A percentile compares a stretch with the other conserved stretches of the same genome.
phyloP scores from a whole-genome alignment of 2,329 filamentous ascomycete species.

The Xylaria sp. region DNA sequence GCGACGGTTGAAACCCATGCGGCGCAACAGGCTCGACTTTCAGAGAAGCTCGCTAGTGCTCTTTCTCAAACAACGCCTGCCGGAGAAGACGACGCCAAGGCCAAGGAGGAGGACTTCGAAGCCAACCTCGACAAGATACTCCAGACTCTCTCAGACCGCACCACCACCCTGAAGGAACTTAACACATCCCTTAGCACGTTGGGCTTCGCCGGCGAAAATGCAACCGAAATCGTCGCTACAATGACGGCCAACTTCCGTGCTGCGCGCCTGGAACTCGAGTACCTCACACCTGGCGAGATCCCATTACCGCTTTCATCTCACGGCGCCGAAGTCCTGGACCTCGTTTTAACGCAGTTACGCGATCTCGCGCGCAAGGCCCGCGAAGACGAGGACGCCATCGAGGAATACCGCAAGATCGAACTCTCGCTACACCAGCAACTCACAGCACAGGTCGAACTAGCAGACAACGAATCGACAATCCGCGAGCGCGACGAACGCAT shows the following conservation, averaged over 20 bases:
- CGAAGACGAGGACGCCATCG: conserved; percentile 49
- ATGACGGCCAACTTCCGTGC: conserved; percentile 48
- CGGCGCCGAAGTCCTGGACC: conserved; percentile 51
- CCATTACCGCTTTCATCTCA: conserved; percentile 46
- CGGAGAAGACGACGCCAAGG: conserved; percentile 5
- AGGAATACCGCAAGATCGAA: conserved; percentile 56
- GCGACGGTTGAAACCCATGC: conserved; percentile 45
- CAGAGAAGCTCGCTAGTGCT: conserved; percentile 22
- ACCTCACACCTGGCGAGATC: conserved; percentile 55
- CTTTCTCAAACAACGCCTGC: neutral
- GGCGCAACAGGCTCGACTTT: conserved; percentile 34
- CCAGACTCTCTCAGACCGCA: conserved; percentile 44
- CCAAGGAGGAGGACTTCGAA: conserved; percentile 35
- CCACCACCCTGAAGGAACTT: conserved; percentile 42
- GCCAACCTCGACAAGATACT: conserved; percentile 40
- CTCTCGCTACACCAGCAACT: conserved; percentile 53
- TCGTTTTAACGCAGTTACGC: conserved; percentile 47
- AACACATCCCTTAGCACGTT: conserved; percentile 42
- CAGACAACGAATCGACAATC: conserved; percentile 28
- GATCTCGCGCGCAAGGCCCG: conserved; percentile 42
- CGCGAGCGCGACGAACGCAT: conserved; percentile 37
- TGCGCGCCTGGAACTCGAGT: conserved; percentile 57
- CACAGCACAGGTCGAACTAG: conserved; percentile 33
- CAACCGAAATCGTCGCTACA: conserved; percentile 43
- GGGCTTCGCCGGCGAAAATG: conserved; percentile 47